Conservation (phyloP, 2,329 filamentous ascomycete species). For the Sporothrix mexicana region DNA sequence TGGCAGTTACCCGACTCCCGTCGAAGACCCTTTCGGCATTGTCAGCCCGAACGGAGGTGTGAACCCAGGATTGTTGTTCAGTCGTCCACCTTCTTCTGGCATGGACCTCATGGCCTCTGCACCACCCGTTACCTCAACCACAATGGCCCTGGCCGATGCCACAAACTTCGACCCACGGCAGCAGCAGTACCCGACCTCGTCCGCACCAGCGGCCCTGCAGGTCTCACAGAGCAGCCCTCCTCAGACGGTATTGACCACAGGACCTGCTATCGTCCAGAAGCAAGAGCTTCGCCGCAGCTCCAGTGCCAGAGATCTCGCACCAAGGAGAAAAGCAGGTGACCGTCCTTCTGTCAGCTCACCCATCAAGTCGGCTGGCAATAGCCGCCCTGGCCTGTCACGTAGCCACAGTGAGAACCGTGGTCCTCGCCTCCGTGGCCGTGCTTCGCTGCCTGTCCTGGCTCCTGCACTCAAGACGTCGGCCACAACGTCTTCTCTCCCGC, state of each 20-base stretch:
- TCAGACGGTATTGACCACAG: conserved; percentile 40
- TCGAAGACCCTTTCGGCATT: conserved; percentile 60
- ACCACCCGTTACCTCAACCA: conserved; percentile 24
- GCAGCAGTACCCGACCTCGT: conserved; percentile 40
- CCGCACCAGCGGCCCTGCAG: conserved; percentile 36
- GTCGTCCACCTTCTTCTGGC: conserved; percentile 55
- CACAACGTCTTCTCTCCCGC: conserved; percentile 7
- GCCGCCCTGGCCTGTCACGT: conserved; percentile 57
- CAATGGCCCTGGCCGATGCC: conserved; percentile 23
- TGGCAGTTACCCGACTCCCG: conserved; percentile 50
- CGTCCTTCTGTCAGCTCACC: conserved; percentile 56
- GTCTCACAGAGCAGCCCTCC: conserved; percentile 40
- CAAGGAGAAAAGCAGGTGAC: conserved; percentile 51
- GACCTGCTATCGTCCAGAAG: conserved; percentile 43
- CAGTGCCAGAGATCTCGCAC: conserved; percentile 53
- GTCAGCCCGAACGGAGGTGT: conserved; percentile 57
- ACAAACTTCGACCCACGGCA: conserved; percentile 38
- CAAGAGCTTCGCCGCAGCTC: conserved; percentile 53
- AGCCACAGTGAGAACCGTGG: conserved; percentile 61
- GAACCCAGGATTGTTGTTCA: conserved; percentile 65
- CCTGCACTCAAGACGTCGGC: conserved; percentile 50
- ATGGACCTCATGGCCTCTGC: conserved; percentile 48
- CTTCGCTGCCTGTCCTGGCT: conserved; percentile 55
- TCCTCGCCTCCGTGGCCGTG: conserved; percentile 51
- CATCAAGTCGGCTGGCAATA: conserved; percentile 51